Base-by-base conservation (phyloP, 352 stramenopile genomes). In the Phytopythium boreale region DNA sequence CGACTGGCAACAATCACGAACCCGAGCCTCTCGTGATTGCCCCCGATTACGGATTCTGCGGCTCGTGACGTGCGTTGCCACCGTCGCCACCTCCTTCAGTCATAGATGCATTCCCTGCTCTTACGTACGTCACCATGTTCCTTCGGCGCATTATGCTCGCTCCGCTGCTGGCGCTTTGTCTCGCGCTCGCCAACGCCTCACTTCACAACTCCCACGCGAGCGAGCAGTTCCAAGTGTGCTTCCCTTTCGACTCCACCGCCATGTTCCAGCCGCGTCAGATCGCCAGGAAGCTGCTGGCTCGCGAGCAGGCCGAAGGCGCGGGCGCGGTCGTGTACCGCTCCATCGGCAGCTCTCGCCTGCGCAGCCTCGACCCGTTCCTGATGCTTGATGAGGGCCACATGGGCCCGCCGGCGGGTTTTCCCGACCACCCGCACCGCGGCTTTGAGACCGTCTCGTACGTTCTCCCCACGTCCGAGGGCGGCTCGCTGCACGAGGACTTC, bases 381-480 rank as follows among this genome's bases (percentile, higher is more conserved):
- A 73, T 86, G 63, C 72, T 86, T 19, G 72, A 82, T 41, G 77
- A 86, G 63, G 74, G 71, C 44, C 66, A 65, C 43, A 66, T 78
- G 6, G 72, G 62, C 0, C 64, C 77, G 2, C 72, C 87, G 3
- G 87, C 88, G 22, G 90, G 90, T 15, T 97, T 97, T 73, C 87
- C 90, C 0, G 72, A 87, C 27, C 92, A 98, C 78, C 88, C 89
- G n/a, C 92, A 98, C 74, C 72, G 88, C 47, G 90, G 90, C 34
- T 98, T 97, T 69, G 77, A 96, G 52, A 97, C 90, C 5, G 74
- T 98, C 5, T 96, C 92, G n/a, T 97, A 96, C 72, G 76, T 93
- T 62, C 67, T 97, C 29, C 77, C 74, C 7, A 68, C 66, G 15
- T 79, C 71, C 41, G 72, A 91, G 62, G 91, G 92, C 52, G 78